A percentile compares a stretch with the other conserved stretches of the same genome.
Evolutionary conservation across 768 basidiomycete genomes (phyloP).

Genomic region (Kwoniella europaea): DNA sequence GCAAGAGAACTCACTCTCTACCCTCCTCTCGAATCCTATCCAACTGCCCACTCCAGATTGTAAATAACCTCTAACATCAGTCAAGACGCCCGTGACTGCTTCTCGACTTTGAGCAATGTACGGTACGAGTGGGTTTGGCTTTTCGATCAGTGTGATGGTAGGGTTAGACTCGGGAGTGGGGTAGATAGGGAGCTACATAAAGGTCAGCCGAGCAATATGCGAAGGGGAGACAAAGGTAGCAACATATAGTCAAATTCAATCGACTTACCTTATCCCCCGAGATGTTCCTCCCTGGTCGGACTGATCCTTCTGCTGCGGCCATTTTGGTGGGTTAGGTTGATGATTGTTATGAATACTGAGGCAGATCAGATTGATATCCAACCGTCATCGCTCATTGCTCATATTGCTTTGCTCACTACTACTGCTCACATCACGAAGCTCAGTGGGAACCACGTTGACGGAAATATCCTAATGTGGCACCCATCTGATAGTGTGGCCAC

Average conservation of each 20-base stretch:
- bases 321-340: conserved; percentile 2
- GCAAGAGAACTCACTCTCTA: conserved; percentile 69
- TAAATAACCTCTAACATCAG: conserved; percentile 68
- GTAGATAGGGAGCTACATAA: conserved; percentile 79
- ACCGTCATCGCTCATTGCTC: conserved; percentile 1
- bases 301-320: conserved; percentile 8
- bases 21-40: conserved; percentile 81
- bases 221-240: neutral
- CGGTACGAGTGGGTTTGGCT: conserved; percentile 73
- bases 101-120: conserved; percentile 75
- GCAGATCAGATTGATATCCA: neutral
- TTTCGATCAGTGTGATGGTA: conserved; percentile 74
- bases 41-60: conserved; percentile 76
- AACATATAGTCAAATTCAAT: neutral
- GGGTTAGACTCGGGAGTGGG: conserved; percentile 62
- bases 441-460: neutral
- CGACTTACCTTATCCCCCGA: conserved; percentile 34
- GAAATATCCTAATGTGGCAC: neutral
- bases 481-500: no score
- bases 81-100: conserved; percentile 65
- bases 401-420: neutral
- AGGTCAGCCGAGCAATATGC: neutral
- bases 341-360: neutral
- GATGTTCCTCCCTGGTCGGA: conserved; percentile 22
- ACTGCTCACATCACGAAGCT: neutral